Evolutionary conservation across 106 monocot genomes (phyloP), one percentile per base, ranked within the genome.

Genomic region (Narthecium ossifragum): DNA sequence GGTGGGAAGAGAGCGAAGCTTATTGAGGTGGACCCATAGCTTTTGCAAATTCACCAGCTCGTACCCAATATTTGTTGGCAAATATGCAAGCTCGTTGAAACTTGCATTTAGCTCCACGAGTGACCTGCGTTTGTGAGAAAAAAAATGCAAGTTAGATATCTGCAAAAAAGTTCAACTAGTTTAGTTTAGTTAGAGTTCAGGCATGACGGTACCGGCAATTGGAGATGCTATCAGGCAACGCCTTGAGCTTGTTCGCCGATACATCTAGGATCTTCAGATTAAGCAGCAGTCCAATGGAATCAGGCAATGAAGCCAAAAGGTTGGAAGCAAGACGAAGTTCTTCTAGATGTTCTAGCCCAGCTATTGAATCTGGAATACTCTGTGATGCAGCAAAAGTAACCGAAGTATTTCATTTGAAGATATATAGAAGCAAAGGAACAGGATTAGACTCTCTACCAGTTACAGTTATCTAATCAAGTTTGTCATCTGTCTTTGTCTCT

Each of bases 41-140:
- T 78, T 84, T 53, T 81, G 69, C 30, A 96, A 78, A 50, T 90
- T 80, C 9, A 63, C 34, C 31, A 96, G 51, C 59, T 84, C 89
- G 34, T 74, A 62, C 8, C 94, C 94, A n/a, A 96, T 83, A 31
- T 76, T 90, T 14, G 94, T 96, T 6, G 94, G 96, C 63, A 96
- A 66, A 66, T 78, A 90, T 4, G 78, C 29, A 7, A 96, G 79
- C 6, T 69, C 73, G 23, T 96, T 96, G 69, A 76, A 96, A 53
- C 96, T 90, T 21, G 68, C 96, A 66, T 96, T 75, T 12, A 96
- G 72, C 62, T 96, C 96, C n/a, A 96, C 75, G 1, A 96, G 68
- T 3, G 86, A 94, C 34, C 88, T 94, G 74, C 8, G 48, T 59
- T 53, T 13, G 23, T 56, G 17, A 60, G 28, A 43, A 43, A 43